These are phyloP conservation scores for Neurospora sp. DNA, from an alignment of 2,329 filamentous ascomycete species.

Conservation along the genomic window DNA sequence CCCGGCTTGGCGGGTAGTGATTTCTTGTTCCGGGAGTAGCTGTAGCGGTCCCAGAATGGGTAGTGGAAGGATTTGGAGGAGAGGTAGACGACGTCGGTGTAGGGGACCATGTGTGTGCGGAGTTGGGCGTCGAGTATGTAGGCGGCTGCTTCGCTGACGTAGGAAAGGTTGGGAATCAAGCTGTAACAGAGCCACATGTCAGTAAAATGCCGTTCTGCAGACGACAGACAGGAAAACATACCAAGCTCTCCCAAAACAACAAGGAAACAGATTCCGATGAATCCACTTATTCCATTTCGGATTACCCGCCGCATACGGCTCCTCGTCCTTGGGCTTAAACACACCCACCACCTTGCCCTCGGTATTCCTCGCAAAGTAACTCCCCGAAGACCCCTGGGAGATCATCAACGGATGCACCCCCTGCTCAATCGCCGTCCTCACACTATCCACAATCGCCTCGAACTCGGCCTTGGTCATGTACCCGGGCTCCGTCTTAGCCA, in stretches of 20 bases:
- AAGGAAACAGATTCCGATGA: constrained; percentile 92
- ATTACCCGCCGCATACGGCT: constrained; percentile 92
- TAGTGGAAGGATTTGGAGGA: constrained; percentile 98
- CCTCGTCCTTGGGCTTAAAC: constrained; percentile 98
- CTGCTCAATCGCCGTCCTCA: constrained; percentile 80
- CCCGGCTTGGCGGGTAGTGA: constrained; percentile 80
- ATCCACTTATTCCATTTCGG: constrained; percentile 99
- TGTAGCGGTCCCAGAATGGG: constrained; percentile 90
- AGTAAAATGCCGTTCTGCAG: neutral
- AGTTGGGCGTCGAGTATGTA: constrained; percentile 90
- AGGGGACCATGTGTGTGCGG: constrained; percentile 85
- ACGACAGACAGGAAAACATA: constrained; percentile 24
- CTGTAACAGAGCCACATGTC: constrained; percentile 23
- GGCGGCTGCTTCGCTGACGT: constrained; percentile 93
- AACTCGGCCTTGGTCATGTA: constrained; percentile 73
- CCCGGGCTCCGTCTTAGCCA: constrained; percentile 54
- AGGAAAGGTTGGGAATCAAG: constrained; percentile 93
- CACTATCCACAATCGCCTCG: constrained; percentile 79
- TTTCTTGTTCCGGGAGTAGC: constrained; percentile 79
- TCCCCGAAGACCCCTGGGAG: constrained; percentile 93
- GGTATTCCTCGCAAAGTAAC: constrained; percentile 89
- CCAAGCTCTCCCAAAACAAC: constrained; percentile 91
- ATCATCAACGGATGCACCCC: constrained; percentile 94
- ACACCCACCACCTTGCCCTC: constrained; percentile 94
- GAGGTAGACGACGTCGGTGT: constrained; percentile 87